phyloP scores from a whole-genome alignment of 208 protist genomes.

The Angomonas ambiguus region DNA sequence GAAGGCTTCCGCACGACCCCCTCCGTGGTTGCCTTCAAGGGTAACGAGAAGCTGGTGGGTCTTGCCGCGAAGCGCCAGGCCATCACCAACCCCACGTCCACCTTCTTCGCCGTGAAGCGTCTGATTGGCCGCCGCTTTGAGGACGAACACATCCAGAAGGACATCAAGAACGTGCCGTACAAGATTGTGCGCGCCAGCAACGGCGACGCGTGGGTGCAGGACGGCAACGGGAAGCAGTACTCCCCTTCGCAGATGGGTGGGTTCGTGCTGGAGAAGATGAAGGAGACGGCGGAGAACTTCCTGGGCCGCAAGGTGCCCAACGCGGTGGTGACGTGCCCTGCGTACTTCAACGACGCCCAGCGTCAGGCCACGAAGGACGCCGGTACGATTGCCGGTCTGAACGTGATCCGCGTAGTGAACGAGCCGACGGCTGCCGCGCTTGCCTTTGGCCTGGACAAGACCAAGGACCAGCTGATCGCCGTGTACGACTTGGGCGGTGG shows the following conservation, averaged over 20 bases:
- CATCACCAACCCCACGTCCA: constrained; percentile 68
- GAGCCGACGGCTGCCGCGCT: constrained; percentile 97
- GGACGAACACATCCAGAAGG: constrained; percentile 67
- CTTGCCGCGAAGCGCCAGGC: constrained; percentile 78
- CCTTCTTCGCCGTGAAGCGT: constrained; percentile 86
- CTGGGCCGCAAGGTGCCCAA: constrained; percentile 34
- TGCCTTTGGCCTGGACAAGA: constrained; percentile 18
- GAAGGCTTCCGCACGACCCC: constrained; percentile 85
- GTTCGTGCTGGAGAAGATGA: constrained; percentile 86
- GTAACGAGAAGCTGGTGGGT: constrained; percentile 70
- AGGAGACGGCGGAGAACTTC: constrained; percentile 45
- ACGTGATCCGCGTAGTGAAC: constrained; percentile 98
- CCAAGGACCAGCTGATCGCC: constrained; percentile 30
- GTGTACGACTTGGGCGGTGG: constrained; percentile 87
- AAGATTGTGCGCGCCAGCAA: constrained; percentile 91
- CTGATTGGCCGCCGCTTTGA: constrained; percentile 77
- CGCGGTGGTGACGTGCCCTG: constrained; percentile 94
- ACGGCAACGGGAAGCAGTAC: constrained; percentile 78
- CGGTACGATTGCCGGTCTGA: constrained; percentile 90
- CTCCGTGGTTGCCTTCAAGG: constrained; percentile 82
- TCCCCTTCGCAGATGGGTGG: constrained; percentile 80
- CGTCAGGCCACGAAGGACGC: constrained; percentile 97
- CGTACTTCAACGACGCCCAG: constrained; percentile 98
- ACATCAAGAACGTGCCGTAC: constrained; percentile 90
- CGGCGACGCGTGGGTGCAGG: constrained; percentile 94